Evolutionary conservation across 176 grass and related monocot genomes (phyloP).

Genomic region (Triticum dicoccoides): DNA sequence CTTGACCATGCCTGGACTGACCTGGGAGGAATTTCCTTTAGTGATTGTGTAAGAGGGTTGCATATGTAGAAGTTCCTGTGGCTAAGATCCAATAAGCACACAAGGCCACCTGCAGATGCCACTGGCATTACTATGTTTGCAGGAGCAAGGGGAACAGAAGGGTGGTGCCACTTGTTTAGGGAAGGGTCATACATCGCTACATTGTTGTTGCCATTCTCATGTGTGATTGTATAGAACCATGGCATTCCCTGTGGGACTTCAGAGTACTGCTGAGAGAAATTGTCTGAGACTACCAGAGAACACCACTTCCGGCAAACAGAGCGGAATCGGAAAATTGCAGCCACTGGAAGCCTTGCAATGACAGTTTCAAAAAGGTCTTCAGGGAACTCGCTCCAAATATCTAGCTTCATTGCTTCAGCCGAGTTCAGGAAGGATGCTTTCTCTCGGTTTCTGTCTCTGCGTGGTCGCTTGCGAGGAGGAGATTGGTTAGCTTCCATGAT

Average conservation of each 20-base stretch:
- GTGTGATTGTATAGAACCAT: constrained; percentile 92
- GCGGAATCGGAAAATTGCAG: constrained; percentile 80
- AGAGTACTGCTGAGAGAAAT: constrained; percentile 60
- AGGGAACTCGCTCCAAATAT: constrained; percentile 91
- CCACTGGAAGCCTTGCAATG: constrained; percentile 77
- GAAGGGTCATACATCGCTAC: constrained; percentile 83
- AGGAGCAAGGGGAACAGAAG: constrained; percentile 56
- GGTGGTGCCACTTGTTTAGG: constrained; percentile 77
- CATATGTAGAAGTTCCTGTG: constrained; percentile 80
- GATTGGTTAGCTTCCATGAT: constrained; percentile 59
- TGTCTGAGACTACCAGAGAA: constrained; percentile 65
- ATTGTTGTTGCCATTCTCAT: constrained; percentile 69
- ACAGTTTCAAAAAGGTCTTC: constrained; percentile 89
- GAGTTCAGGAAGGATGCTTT: constrained; percentile 47
- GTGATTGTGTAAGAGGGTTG: constrained; percentile 78
- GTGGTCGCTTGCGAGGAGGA: constrained; percentile 52
- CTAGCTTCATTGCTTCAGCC: constrained; percentile 57
- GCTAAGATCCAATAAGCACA: constrained; percentile 88
- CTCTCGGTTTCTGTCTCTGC: constrained; percentile 49
- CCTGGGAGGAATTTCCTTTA: constrained; percentile 83
- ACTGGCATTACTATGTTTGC: constrained; percentile 79
- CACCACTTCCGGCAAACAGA: constrained; percentile 85
- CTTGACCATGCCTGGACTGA: constrained; percentile 77
- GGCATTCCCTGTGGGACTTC: constrained; percentile 57
- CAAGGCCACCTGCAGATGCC: constrained; percentile 88